Base-by-base conservation (phyloP, 805 yeast species). In the Saccharomycopsis capsularis region DNA sequence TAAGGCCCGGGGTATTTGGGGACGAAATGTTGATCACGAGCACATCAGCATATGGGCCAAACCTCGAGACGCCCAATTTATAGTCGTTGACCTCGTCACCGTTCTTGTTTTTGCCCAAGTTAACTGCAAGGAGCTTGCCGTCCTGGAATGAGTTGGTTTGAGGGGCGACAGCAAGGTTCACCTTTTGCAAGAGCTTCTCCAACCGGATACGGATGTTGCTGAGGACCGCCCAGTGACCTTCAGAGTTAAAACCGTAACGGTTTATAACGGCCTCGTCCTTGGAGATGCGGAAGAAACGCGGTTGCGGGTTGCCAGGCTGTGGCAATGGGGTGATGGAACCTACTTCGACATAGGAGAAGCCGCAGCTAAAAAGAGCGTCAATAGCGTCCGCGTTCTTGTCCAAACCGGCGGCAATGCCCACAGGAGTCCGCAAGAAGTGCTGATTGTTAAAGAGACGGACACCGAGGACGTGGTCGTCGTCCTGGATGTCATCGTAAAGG, bases 391-490 rank as follows among this genome's bases (percentile, higher is more conserved):
- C 98, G 60, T 90, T 82, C 67, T 91, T 91, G 65, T 91, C 98
- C 55, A 91, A 75, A 11, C 98, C 98, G 23, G 98, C 98, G 44
- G 98, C 97, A 58, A 90, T 74, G 13, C 97, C 97, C 44, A 91
- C 70, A 22, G 98, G 97, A 48, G 82, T 81, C 19, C 74, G 73
- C 61, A 91, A 67, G 0, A 60, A 68, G 48, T 70, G 74, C 6
- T 87, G 88, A 2, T 46, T 51, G 16, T 49, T 40, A 62, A 86
- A 85, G 0, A 82, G 82, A 37, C 72, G 63, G 19, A 82, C 88
- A 15, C 74, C 67, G 54, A 86, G 69, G 13, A 48, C 15, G 19
- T 40, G 18, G 3, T 67, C 63, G 13, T 71, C 70, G 51, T 76
- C 79, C 50, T 72, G 77, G 30, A 68, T 63, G 52, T 80, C 85